Evolutionary conservation across 768 basidiomycete species (phyloP).

Genomic region (Glaciozyma martinii): DNA sequence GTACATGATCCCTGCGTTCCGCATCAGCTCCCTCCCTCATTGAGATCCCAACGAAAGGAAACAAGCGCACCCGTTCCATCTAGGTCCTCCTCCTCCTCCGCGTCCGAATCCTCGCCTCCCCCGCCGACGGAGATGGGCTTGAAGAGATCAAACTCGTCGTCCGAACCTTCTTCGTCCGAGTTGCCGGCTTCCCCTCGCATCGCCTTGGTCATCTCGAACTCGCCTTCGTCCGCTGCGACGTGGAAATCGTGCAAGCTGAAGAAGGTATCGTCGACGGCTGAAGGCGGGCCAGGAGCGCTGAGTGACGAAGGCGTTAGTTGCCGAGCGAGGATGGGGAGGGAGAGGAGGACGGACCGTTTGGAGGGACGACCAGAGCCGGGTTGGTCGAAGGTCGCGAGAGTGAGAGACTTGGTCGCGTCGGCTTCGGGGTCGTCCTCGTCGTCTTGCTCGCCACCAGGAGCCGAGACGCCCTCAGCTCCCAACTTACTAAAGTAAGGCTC

Average conservation of each 20-base stretch:
- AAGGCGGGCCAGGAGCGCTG: conserved; percentile 12
- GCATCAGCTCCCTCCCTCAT: neutral
- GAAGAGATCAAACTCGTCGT: conserved; percentile 54
- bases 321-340: neutral
- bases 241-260: conserved; percentile 85
- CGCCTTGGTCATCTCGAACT: conserved; percentile 46
- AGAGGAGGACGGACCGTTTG: neutral
- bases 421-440: conserved; percentile 29
- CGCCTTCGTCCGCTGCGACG: conserved; percentile 66
- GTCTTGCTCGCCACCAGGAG: neutral
- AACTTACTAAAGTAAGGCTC: neutral
- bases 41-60: conserved; percentile 11
- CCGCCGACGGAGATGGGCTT: conserved; percentile 47
- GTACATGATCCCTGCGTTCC: conserved; percentile 46
- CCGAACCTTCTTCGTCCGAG: conserved; percentile 47
- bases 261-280: conserved; percentile 69
- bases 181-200: conserved; percentile 54
- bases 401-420: conserved; percentile 11
- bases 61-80: conserved; percentile 42
- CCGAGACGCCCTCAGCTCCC: conserved; percentile 1
- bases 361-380: neutral
- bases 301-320: neutral
- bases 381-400: conserved; percentile 23
- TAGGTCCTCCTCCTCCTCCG: conserved; percentile 41
- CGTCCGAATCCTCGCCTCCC: conserved; percentile 46